Evolutionary conservation across 2,329 filamentous ascomycete species (phyloP).

Genomic region (Phaeosphaeriaceae sp.): DNA sequence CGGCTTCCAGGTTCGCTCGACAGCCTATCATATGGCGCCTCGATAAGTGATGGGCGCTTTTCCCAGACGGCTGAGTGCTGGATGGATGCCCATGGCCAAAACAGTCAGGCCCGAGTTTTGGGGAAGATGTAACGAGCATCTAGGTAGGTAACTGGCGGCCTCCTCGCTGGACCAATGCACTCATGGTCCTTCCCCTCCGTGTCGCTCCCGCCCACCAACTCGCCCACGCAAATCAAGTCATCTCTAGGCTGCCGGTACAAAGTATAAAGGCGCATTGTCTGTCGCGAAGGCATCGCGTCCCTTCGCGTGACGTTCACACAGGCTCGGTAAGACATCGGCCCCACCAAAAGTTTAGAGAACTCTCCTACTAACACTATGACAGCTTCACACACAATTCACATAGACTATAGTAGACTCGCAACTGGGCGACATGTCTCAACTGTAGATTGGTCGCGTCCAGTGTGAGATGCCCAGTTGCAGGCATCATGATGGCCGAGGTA

Average conservation of each 20-base stretch:
- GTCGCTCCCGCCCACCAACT: slow-evolving; percentile 20
- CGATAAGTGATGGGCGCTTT: slow-evolving; percentile 13
- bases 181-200: slow-evolving; percentile 20
- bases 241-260: slow-evolving; percentile 16
- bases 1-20: not conserved
- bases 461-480: slow-evolving; percentile 41
- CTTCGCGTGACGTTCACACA: slow-evolving; percentile 26
- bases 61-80: slow-evolving; percentile 16
- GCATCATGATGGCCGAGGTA: slow-evolving; percentile 45
- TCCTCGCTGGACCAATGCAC: no score
- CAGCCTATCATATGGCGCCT: slow-evolving; percentile 20
- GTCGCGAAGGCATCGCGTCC: slow-evolving; percentile 17
- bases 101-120: slow-evolving; percentile 33
- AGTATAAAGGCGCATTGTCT: slow-evolving; percentile 25
- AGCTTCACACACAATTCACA: slow-evolving; percentile 25
- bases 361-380: slow-evolving; percentile 31
- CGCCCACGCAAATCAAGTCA: slow-evolving; percentile 17
- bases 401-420: no score
- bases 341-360: slow-evolving; percentile 19
- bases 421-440: slow-evolving; percentile 33
- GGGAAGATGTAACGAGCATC: slow-evolving; percentile 9
- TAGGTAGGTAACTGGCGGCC: no score
- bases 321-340: slow-evolving; percentile 40
- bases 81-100: no score
- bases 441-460: slow-evolving; percentile 34